A percentile compares a stretch with the other conserved stretches of the same genome.
phyloP scores from a whole-genome alignment of 129 eudicot species.

The Lactuca saligna region DNA sequence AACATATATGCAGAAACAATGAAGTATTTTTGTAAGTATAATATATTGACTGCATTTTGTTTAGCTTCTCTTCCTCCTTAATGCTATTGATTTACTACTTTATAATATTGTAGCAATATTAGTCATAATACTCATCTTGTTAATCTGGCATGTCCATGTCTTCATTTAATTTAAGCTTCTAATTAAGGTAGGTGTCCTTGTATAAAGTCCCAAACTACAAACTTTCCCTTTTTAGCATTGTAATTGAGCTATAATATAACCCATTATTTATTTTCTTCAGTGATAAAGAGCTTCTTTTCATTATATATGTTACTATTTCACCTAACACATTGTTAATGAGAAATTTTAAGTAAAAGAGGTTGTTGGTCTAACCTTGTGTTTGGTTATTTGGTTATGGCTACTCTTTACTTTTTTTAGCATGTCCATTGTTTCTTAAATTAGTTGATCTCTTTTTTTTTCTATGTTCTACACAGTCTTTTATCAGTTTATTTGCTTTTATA shows the following conservation, averaged over 20 bases:
- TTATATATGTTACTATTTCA: constrained; percentile 2
- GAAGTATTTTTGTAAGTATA: not conserved
- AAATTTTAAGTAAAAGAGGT: constrained; percentile 21
- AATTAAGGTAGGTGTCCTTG: not conserved
- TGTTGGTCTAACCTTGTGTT: constrained; percentile 42
- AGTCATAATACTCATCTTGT: not conserved
- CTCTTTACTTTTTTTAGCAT: constrained; percentile 13
- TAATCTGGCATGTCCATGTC: too few relatives aligned
- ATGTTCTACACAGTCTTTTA: not conserved
- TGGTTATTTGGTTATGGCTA: constrained; percentile 18
- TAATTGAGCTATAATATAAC: not conserved
- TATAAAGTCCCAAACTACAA: constrained; percentile 1
- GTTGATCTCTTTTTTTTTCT: not conserved
- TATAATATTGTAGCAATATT: not conserved
- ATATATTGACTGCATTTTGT: not conserved
- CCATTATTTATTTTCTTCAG: constrained; percentile 3
- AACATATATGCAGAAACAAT: constrained; percentile 1
- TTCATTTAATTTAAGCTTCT: constrained; percentile 6
- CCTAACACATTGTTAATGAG: constrained; percentile 5
- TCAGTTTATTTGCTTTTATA: not conserved
- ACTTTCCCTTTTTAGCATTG: constrained; percentile 17
- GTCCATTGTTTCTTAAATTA: constrained; percentile 5
- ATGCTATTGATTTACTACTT: constrained; percentile 1
- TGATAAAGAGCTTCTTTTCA: constrained; percentile 6
- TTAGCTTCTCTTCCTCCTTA: constrained; percentile 7